Conservation (phyloP, 176 grass and related monocot species). For the Musa beccarii region DNA sequence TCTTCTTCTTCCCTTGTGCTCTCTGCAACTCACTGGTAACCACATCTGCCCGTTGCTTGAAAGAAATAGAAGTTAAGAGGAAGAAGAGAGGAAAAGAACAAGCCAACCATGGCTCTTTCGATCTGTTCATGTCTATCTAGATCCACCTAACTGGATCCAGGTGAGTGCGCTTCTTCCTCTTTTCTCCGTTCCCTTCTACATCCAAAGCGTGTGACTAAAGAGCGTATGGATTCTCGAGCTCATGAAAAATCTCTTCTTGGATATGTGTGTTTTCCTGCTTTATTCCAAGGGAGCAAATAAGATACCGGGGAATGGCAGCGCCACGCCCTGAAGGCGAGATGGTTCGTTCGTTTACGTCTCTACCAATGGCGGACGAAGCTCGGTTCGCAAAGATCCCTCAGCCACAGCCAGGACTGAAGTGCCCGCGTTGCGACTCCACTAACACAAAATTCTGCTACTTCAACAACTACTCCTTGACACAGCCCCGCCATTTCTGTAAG, state of each 20-base stretch:
- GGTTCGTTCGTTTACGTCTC: conserved; percentile 2
- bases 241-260: not conserved
- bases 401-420: conserved; percentile 17
- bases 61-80: not conserved
- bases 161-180: conserved; percentile 5
- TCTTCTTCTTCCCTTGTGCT: not conserved
- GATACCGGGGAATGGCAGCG: not conserved
- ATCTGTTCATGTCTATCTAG: conserved; percentile 10
- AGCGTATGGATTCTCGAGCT: not conserved
- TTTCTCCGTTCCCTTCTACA: not conserved
- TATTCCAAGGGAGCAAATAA: not conserved
- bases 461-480: conserved; percentile 23
- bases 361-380: conserved; percentile 10
- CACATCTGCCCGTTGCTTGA: not conserved
- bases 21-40: not conserved
- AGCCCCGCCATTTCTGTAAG: conserved; percentile 24
- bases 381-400: conserved; percentile 13
- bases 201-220: not conserved
- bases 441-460: conserved; percentile 28
- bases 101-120: conserved; percentile 14
- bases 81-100: not conserved
- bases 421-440: conserved; percentile 17
- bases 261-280: too few relatives aligned
- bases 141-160: conserved; percentile 20
- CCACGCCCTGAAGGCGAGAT: not conserved